These are phyloP conservation scores for Davidsoniella australis DNA, from an alignment of 2,329 filamentous ascomycete species.

Conservation along the genomic window DNA sequence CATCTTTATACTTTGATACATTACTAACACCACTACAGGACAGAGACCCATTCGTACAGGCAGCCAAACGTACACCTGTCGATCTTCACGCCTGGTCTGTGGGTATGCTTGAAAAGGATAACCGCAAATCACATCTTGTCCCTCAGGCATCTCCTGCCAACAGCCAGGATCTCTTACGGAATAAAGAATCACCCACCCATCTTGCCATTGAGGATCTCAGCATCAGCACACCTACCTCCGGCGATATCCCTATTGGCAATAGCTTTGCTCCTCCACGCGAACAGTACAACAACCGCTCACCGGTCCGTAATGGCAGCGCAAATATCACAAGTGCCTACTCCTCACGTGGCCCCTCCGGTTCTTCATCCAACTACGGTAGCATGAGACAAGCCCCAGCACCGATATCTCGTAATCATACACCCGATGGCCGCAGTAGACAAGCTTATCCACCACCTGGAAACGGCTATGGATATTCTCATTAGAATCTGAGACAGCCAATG, in stretches of 20 bases:
- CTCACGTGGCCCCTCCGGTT: background rate
- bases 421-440: slow-evolving; percentile 29
- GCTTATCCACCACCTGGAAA: slow-evolving; percentile 21
- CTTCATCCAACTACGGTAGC: slow-evolving; percentile 5
- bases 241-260: slow-evolving; percentile 49
- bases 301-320: slow-evolving; percentile 31
- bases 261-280: slow-evolving; percentile 35
- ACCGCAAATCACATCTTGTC: slow-evolving; percentile 83
- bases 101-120: slow-evolving; percentile 83
- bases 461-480: slow-evolving; percentile 13
- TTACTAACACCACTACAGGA: slow-evolving; percentile 37
- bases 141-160: slow-evolving; percentile 57
- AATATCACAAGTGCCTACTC: slow-evolving; percentile 2
- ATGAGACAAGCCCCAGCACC: slow-evolving; percentile 24
- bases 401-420: slow-evolving; percentile 38
- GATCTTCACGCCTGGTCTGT: slow-evolving; percentile 88
- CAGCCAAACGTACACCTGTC: slow-evolving; percentile 89
- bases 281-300: slow-evolving; percentile 26
- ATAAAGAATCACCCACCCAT: slow-evolving; percentile 37
- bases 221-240: slow-evolving; percentile 47
- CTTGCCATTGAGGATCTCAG: slow-evolving; percentile 26
- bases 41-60: slow-evolving; percentile 83
- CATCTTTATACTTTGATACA: background rate
- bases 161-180: slow-evolving; percentile 57
- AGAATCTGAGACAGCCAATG: slow-evolving; percentile 5